A percentile compares a stretch with the other conserved stretches of the same genome.
Conservation (phyloP, 2,329 filamentous ascomycete genomes). For the Diaporthe eres region DNA sequence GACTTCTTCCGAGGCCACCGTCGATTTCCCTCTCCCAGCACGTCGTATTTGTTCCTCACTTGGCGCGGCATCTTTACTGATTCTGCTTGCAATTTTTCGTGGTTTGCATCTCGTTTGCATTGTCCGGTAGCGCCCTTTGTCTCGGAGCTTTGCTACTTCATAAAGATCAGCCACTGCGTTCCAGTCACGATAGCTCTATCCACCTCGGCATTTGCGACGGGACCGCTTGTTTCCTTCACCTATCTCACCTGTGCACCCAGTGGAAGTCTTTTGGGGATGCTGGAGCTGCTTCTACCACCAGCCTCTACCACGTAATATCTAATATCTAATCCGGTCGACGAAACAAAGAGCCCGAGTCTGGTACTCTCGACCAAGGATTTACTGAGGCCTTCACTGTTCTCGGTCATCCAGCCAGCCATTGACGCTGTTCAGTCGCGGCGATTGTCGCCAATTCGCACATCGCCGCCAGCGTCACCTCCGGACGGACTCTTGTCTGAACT, state of each 20-base stretch:
- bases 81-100: constrained; percentile 33
- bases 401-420: constrained; percentile 30
- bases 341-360: constrained; percentile 44
- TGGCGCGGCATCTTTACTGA: constrained; percentile 28
- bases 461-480: neutral
- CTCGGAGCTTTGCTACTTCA: constrained; percentile 32
- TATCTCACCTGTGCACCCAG: neutral
- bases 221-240: constrained; percentile 1
- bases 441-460: neutral
- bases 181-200: constrained; percentile 38
- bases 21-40: constrained; percentile 8
- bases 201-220: constrained; percentile 18
- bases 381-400: constrained; percentile 39
- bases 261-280: constrained; percentile 4
- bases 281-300: constrained; percentile 43
- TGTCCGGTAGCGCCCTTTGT: constrained; percentile 38
- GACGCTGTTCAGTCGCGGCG: constrained; percentile 33
- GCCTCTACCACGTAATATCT: constrained; percentile 46
- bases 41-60: constrained; percentile 20
- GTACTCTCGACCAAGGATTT: constrained; percentile 43
- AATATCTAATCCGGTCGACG: constrained; percentile 46
- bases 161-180: constrained; percentile 34
- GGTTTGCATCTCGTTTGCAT: constrained; percentile 30
- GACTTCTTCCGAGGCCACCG: constrained; percentile 1
- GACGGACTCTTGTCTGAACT: neutral